These are phyloP conservation scores for Trichoderma cornu-damae DNA, from an alignment of 2,329 filamentous ascomycete genomes.

Conservation along the genomic window DNA sequence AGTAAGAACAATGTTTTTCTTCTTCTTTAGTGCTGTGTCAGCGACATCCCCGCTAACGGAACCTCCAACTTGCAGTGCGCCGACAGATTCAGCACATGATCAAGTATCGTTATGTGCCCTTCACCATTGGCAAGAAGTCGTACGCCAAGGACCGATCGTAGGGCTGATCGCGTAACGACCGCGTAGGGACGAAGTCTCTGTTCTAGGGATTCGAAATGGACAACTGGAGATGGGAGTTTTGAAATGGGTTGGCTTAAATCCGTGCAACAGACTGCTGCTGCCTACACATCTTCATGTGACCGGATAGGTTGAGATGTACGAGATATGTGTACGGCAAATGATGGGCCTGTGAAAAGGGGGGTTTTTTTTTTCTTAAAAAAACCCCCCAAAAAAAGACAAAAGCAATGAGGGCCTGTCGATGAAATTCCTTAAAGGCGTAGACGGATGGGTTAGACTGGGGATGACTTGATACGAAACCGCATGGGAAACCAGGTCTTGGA, in stretches of 20 bases:
- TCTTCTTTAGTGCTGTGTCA: too few species aligned
- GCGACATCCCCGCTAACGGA: neutral
- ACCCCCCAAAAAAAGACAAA: neutral
- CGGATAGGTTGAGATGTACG: neutral
- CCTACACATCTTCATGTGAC: neutral
- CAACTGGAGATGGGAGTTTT: neutral
- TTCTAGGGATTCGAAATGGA: neutral
- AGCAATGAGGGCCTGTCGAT: neutral
- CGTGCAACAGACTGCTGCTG: neutral
- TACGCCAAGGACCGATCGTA: slow-evolving; percentile 61
- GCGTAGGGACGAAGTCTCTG: neutral
- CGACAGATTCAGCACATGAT: slow-evolving; percentile 99
- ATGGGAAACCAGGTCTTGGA: slow-evolving; percentile 13
- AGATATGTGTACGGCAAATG: slow-evolving; percentile 3
- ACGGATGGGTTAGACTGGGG: slow-evolving; percentile 18
- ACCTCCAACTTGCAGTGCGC: slow-evolving; percentile 69
- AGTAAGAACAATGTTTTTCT: too few species aligned
- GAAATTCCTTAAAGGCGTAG: slow-evolving; percentile 13
- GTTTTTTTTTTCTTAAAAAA: neutral
- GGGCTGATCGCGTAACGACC: neutral
- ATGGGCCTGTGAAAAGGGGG: neutral
- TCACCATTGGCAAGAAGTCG: slow-evolving; percentile 82
- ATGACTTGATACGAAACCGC: slow-evolving; percentile 15
- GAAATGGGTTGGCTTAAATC: neutral
- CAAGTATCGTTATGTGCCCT: slow-evolving; percentile 97